Evolutionary conservation across 1,284 basidiomycete species (phyloP), one percentile per base, ranked within the genome.

Genomic region (Phlebopus sp.): DNA sequence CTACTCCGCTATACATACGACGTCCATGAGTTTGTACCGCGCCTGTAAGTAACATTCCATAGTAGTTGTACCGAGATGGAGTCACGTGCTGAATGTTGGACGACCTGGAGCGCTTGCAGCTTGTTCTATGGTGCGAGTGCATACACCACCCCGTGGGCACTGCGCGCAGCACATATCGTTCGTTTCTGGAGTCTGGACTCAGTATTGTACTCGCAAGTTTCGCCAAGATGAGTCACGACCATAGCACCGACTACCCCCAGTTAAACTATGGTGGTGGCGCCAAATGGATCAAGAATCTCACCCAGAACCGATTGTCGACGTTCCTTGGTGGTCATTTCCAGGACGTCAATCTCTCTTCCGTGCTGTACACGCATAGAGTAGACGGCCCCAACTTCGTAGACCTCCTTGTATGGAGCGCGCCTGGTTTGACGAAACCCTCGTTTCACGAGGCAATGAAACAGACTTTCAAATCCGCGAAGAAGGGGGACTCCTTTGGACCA

Each of bases 331-430:
- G 92, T 3, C 89, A 91, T 60, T 97, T 84, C 66, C 65, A 78
- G 13, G 76, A 82, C 52, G 76, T 87, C 59, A 97, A 97, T 69
- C 77, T 97, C 18, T 82, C 83, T 1, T 82, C 86, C 1, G 80
- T 87, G 2, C 75, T 96, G 42, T 95, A 82, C 60, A 78, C 75
- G 4, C 84, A 90, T 55, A 76, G 85, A 37, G 56, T 83, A 30
- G 88, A 92, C 62, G 81, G 80, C 48, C 51, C 70, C 10, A 69
- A 84, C 41, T 74, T 85, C 62, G 82, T 97, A 38, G 78, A 86
- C 61, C 71, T 97, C 14, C 80, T 88, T 69, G 86, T 91, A 57
- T 95, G 93, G 92, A 88, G 83, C 55, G 90, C 90, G 1, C 92
- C 92, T 0, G 88, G 85, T 0, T 69, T 82, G 38, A 78, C 81